Conservation (phyloP, 441 rosid genomes). For the Corymbia citriodora region DNA sequence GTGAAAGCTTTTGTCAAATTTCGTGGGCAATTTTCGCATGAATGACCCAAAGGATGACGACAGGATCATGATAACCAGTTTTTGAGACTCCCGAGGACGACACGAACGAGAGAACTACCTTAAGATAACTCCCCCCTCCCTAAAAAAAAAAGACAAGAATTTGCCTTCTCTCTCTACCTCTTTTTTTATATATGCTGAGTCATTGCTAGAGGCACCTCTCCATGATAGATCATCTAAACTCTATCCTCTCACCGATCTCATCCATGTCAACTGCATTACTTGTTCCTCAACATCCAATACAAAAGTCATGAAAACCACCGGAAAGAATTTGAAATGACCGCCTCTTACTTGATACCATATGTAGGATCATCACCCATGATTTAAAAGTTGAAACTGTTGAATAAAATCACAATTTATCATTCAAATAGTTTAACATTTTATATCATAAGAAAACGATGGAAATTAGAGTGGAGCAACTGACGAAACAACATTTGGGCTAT, state of each 20-base stretch:
- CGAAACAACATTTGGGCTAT: neutral
- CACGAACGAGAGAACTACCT: neutral
- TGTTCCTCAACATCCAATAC: accelerated
- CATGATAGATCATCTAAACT: neutral
- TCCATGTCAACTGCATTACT: neutral
- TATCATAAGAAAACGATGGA: neutral
- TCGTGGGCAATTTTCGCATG: neutral
- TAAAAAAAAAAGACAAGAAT: neutral
- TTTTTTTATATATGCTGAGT: neutral
- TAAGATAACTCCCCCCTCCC: neutral
- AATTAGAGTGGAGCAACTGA: neutral
- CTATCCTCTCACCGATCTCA: neutral
- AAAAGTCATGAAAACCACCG: accelerated
- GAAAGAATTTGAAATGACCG: neutral
- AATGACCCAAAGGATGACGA: neutral
- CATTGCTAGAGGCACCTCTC: neutral
- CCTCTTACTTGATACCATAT: neutral
- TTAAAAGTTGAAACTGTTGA: neutral
- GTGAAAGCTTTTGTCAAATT: neutral
- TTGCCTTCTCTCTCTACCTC: neutral
- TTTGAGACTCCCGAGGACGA: neutral
- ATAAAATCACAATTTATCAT: neutral
- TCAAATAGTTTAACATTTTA: neutral
- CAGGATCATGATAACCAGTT: neutral
- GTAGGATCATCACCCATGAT: neutral